Base-by-base conservation (phyloP, 164 flowering plant species). In the Platanus orientalis region DNA sequence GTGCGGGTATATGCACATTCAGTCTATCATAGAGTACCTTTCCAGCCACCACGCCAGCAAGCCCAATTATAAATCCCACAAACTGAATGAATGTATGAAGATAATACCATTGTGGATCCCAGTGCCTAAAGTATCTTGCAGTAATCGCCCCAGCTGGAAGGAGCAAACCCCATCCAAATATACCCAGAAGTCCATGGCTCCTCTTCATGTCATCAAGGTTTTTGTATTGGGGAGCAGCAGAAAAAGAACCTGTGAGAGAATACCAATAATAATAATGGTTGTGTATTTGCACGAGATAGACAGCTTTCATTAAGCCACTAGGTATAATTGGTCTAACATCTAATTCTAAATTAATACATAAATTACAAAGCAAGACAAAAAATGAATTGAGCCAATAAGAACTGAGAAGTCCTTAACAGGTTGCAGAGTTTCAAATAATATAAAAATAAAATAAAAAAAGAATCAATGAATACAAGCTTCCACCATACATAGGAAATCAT, bases 61-160 rank as follows among this genome's bases (percentile, higher is more conserved):
- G 64, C 28, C 71, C 88, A 17, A 89, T 21, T 52, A 84, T 39
- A 63, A 88, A 91, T 25, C 96, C 96, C 19, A 81, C 48, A 63
- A 82, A 73, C 57, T 91, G 95, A 72, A 86, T 61, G n/a, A 34
- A 44, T 14, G 80, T 68, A 66, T 91, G 97, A 57, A 91, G 81
- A 71, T 90, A 84, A 66, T 62, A 94, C 97, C 97, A 94, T 6
- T 81, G 59, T 5, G 94, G 88, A 60, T 94, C 96, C 66, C 72
- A 75, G 25, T 84, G 87, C 76, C 54, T 84, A 27, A 75, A 80
- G 63, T 89, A 83, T 80, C 98, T 83, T 1, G 97, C 85, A 24
- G 84, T 28, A 45, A 91, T 86, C 29, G 95, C 89, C 47, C 98
- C 98, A 36, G 55, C n/a, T 11, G 97, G 97, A 59, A 89, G 85